phyloP scores from a whole-genome alignment of 257 asterid species.

The Handroanthus guayacan region DNA sequence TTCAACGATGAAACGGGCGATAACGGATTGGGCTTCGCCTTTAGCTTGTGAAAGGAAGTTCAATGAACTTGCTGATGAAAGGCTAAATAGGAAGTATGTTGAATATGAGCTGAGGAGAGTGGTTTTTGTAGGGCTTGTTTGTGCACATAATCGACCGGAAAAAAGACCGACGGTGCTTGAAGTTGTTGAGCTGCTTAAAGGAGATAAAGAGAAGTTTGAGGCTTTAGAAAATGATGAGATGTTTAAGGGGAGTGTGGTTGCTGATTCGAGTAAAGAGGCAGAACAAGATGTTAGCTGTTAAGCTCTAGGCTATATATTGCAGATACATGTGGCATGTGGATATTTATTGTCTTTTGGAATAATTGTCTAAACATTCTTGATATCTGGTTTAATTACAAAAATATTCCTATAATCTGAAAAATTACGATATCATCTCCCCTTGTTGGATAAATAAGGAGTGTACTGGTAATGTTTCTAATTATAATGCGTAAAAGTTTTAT shows the following conservation, averaged over 20 bases:
- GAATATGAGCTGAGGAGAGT: constrained; percentile 86
- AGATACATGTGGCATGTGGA: too few species aligned
- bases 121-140: constrained; percentile 66
- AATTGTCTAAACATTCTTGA: too few species aligned
- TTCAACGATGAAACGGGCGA: constrained; percentile 56
- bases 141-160: constrained; percentile 68
- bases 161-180: constrained; percentile 87
- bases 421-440: too few species aligned
- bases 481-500: too few species aligned
- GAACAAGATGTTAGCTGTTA: too few species aligned
- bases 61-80: constrained; percentile 68
- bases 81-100: constrained; percentile 63
- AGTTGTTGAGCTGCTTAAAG: constrained; percentile 77
- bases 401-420: too few species aligned
- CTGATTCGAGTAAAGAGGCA: too few species aligned
- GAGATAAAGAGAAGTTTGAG: constrained; percentile 68
- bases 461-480: too few species aligned
- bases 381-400: too few species aligned
- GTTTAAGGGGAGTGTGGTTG: constrained; percentile 51
- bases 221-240: constrained; percentile 76
- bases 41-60: constrained; percentile 67
- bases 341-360: too few species aligned
- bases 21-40: constrained; percentile 88
- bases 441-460: too few species aligned
- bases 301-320: too few species aligned